Conservation (phyloP, 331 rosid species). For the Malus hybrid region DNA sequence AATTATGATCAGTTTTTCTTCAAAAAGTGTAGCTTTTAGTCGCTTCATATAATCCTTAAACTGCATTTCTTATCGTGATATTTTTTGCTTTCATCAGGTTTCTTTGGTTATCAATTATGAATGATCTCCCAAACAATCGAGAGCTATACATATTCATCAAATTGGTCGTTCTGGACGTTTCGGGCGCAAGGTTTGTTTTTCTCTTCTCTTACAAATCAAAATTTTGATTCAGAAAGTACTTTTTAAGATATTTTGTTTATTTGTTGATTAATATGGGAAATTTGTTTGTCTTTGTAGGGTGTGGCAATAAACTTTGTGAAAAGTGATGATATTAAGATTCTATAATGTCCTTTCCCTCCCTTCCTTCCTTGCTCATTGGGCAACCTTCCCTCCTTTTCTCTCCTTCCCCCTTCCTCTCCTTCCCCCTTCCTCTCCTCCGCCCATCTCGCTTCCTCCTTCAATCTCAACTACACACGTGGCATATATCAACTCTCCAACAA, state of each 20-base stretch:
- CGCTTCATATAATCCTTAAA: neutral
- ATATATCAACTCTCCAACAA: too few relatives aligned
- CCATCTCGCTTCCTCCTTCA: too few relatives aligned
- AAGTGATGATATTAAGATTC: constrained; percentile 88
- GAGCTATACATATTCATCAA: constrained; percentile 86
- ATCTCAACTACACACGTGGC: too few relatives aligned
- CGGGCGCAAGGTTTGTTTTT: constrained; percentile 78
- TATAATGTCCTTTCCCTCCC: neutral
- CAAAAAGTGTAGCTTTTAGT: too few relatives aligned
- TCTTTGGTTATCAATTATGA: constrained; percentile 70
- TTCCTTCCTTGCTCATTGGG: too few relatives aligned
- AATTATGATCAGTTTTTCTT: too few relatives aligned
- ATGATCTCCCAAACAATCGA: constrained; percentile 96
- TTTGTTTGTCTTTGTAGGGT: constrained; percentile 53
- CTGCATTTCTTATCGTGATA: neutral
- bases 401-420: too few relatives aligned
- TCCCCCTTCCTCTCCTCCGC: too few relatives aligned
- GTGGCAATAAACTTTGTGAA: constrained; percentile 97
- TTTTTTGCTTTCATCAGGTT: constrained; percentile 42
- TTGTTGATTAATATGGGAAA: neutral
- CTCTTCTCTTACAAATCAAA: neutral
- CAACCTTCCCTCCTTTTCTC: too few relatives aligned
- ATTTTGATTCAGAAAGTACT: neutral
- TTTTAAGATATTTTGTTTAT: neutral
- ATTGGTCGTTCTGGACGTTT: constrained; percentile 98